These are phyloP conservation scores for Fusarium chlamydosporum DNA, from an alignment of 2,329 filamentous ascomycete genomes.

Conservation along the genomic window DNA sequence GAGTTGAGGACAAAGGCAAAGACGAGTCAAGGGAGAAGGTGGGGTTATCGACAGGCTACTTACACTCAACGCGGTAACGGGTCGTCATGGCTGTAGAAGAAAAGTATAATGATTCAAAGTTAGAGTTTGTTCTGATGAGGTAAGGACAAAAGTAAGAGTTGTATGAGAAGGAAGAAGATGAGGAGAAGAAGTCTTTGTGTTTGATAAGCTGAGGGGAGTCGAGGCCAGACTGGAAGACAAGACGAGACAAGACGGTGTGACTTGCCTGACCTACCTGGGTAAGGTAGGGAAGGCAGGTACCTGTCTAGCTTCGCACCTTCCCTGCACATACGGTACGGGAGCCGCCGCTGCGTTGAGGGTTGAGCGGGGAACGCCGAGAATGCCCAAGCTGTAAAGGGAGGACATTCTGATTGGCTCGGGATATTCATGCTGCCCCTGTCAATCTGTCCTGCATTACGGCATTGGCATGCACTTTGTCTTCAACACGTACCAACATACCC, in stretches of 20 bases:
- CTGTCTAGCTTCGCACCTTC: conserved; percentile 7
- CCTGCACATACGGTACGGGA: conserved; percentile 41
- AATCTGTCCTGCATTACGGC: conserved; percentile 24
- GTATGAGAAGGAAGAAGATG: background rate
- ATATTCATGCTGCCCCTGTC: conserved; percentile 25
- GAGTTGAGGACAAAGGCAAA: background rate
- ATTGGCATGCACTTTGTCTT: conserved; percentile 5
- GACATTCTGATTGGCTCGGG: conserved; percentile 37
- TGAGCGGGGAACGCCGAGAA: conserved; percentile 42
- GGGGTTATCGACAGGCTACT: conserved; percentile 50
- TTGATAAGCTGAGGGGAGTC: conserved; percentile 30
- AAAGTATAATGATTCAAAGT: background rate
- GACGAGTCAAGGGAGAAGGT: conserved; percentile 2
- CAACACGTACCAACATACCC: conserved; percentile 27
- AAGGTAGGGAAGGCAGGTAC: conserved; percentile 7
- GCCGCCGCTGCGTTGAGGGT: conserved; percentile 46
- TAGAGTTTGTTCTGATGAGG: background rate
- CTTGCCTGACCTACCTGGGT: conserved; percentile 36
- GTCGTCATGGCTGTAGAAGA: conserved; percentile 66
- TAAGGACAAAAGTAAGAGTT: background rate
- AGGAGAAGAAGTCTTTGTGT: conserved; percentile 14
- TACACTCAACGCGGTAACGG: conserved; percentile 79
- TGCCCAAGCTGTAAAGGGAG: conserved; percentile 41
- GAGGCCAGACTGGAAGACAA: conserved; percentile 8
- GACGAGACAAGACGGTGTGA: conserved; percentile 36